A percentile compares a stretch with the other conserved stretches of the same genome.
Evolutionary conservation across 164 flowering plant species (phyloP).

Genomic region (Vitis rotundifolia): DNA sequence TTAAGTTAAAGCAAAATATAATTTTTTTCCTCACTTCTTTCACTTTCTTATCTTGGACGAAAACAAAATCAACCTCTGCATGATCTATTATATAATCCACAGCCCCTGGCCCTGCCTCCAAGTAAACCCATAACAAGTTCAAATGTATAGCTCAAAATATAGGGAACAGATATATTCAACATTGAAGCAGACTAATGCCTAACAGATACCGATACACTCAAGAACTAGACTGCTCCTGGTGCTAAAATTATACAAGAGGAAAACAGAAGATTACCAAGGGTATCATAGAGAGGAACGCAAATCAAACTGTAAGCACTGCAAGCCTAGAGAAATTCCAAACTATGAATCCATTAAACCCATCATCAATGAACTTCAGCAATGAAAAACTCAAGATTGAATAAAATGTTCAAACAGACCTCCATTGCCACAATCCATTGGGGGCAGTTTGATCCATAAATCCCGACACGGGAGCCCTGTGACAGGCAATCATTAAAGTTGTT

Average conservation of each 20-base stretch:
- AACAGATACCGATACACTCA: background rate
- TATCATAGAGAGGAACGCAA: slow-evolving; percentile 95
- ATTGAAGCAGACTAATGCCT: too few relatives aligned
- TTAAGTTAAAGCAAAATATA: background rate
- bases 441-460: slow-evolving; percentile 91
- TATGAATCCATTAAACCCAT: background rate
- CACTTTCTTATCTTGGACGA: slow-evolving; percentile 78
- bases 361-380: background rate
- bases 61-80: slow-evolving; percentile 83
- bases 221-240: background rate
- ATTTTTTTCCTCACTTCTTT: slow-evolving; percentile 56
- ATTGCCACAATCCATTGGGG: slow-evolving; percentile 94
- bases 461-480: slow-evolving; percentile 70
- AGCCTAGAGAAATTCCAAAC: slow-evolving; percentile 50
- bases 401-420: slow-evolving; percentile 59
- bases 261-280: slow-evolving; percentile 60
- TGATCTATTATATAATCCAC: slow-evolving; percentile 78
- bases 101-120: slow-evolving; percentile 76
- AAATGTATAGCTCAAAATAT: background rate
- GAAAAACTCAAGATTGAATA: background rate
- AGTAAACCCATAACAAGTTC: background rate
- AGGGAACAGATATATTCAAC: background rate
- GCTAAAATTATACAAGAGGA: background rate
- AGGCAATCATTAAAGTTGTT: background rate
- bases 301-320: slow-evolving; percentile 80